Evolutionary conservation across 1,139 yeast species (phyloP).

Genomic region (Spathaspora sp.): DNA sequence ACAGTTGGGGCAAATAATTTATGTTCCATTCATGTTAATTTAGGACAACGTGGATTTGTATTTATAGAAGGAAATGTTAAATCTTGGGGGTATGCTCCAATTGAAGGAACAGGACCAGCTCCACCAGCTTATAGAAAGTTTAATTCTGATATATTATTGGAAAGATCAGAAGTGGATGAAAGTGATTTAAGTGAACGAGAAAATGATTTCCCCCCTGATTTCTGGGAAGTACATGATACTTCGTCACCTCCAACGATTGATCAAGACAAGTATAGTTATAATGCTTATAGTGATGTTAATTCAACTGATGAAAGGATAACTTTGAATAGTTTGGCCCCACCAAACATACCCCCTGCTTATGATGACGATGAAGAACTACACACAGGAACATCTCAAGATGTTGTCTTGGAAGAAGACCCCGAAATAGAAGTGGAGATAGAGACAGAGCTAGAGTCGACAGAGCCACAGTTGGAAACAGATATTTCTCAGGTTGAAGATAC

Average conservation of each 20-base stretch:
- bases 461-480: neutral
- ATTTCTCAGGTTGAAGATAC: neutral
- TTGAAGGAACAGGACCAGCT: conserved; percentile 61
- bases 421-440: neutral
- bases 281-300: conserved; percentile 36
- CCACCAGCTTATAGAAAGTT: conserved; percentile 60
- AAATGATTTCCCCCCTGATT: conserved; percentile 57
- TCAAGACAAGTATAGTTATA: conserved; percentile 40
- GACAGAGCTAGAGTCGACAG: neutral
- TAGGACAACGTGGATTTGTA: conserved; percentile 60
- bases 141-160: conserved; percentile 53
- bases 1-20: conserved; percentile 52
- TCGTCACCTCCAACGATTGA: conserved; percentile 12
- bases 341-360: conserved; percentile 40
- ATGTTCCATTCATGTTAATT: conserved; percentile 54
- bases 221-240: conserved; percentile 38
- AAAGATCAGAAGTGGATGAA: conserved; percentile 53
- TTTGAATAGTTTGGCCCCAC: conserved; percentile 34
- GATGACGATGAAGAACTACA: conserved; percentile 5
- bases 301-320: conserved; percentile 43
- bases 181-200: conserved; percentile 46
- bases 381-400: neutral
- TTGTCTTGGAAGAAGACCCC: neutral
- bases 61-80: conserved; percentile 61
- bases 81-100: conserved; percentile 65